Base-by-base conservation (phyloP, 2,329 filamentous ascomycete species). In the Trichoderma sp. region DNA sequence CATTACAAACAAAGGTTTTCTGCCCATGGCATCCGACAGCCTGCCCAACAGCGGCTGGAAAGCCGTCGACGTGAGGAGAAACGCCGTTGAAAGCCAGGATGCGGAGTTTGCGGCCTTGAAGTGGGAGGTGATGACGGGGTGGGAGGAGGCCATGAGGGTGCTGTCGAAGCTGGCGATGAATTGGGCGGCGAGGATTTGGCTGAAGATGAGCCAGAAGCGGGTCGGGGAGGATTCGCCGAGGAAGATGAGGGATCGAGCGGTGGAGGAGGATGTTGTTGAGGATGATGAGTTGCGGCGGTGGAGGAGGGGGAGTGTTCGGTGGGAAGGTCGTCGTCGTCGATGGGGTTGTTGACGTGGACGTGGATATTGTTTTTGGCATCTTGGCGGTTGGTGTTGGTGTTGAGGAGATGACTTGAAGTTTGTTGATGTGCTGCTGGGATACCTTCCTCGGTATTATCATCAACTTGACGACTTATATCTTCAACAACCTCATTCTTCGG, bases 71-170 rank as follows among this genome's bases (percentile, higher is more conserved):
- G 94, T 95, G 50, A 97, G 87, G 45, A 96, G 84, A 78, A 95
- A 96, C 0, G 93, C 91, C 0, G 94, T 96, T 2, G 93, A 95
- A 5, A 96, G 87, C 94, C 94, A 97, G 2, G 93, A 95, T 3
- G 94, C 94, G 64, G 91, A 91, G 82, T 96, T 95, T 38, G 93
- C 93, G 66, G 93, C 90, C 76, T 91, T 86, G 83, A 96, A 96
- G 82, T 95, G 91, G 0, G 93, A 95, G 0, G 93, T 95, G 77
- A 96, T 95, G 75, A 94, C 93, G 0, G 94, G 93, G 82, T 97
- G 94, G 59, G 89, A 92, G 3, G 93, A 94, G 5, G 93, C 93
- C 93, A 96, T 95, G 78, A 96, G 89, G 4, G 93, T 96, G 12
- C 90, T 89, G 85, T 96, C 94, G 80, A 96, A 95, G 81, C 87